These are phyloP conservation scores for Yamadazyma buinensis DNA, from an alignment of 1,139 yeast genomes.

Conservation along the genomic window DNA sequence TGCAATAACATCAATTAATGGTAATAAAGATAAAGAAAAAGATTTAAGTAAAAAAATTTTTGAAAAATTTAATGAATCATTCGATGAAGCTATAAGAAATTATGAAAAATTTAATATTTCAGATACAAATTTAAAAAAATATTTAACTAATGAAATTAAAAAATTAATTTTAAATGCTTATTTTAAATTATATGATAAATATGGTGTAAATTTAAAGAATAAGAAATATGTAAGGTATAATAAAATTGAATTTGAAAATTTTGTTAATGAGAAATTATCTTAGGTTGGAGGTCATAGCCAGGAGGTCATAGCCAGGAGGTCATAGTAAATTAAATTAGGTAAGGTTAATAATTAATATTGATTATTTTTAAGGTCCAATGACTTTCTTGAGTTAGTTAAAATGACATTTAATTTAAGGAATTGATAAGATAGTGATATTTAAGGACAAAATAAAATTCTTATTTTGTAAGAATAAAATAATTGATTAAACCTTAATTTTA, in stretches of 20 bases:
- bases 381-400: no score
- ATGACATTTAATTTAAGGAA: no score
- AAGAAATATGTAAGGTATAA: constrained; percentile 74
- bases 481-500: no score
- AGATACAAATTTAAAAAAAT: constrained; percentile 61
- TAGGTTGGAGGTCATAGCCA: no score
- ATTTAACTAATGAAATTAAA: constrained; percentile 60
- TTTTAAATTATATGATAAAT: constrained; percentile 76
- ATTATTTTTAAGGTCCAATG: no score
- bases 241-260: constrained; percentile 54
- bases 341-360: no score
- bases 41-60: constrained; percentile 86
- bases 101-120: constrained; percentile 64
- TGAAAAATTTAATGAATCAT: constrained; percentile 74
- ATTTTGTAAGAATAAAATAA: no score
- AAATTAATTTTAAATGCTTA: constrained; percentile 78
- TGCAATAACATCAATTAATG: constrained; percentile 22
- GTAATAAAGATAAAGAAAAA: constrained; percentile 52
- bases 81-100: constrained; percentile 66
- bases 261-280: constrained; percentile 36
- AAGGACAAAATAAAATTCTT: no score
- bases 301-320: no score
- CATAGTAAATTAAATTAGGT: no score
- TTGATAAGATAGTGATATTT: no score
- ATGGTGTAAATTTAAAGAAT: constrained; percentile 66